A percentile compares a stretch with the other conserved stretches of the same genome.
These are phyloP conservation scores for Citrus glauca DNA, from an alignment of 345 rosid genomes.

Conservation along the genomic window DNA sequence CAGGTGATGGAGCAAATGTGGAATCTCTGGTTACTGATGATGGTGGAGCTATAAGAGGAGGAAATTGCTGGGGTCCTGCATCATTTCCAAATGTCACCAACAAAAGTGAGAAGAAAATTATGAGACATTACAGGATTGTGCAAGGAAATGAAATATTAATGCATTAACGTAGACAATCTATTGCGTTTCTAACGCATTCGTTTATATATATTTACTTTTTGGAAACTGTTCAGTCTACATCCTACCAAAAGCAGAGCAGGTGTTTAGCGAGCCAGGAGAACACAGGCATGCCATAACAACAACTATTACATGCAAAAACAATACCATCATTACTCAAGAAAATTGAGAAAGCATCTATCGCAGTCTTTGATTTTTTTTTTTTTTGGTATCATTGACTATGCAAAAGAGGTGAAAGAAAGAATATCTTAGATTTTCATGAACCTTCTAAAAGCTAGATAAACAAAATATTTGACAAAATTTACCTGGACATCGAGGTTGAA, in stretches of 20 bases:
- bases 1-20: constrained; percentile 58
- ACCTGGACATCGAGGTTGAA: constrained; percentile 95
- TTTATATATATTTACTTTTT: not conserved
- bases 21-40: constrained; percentile 48
- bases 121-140: not conserved
- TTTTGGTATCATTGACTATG: not conserved
- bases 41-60: constrained; percentile 78
- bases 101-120: not conserved
- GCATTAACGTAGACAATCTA: not conserved
- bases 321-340: not conserved
- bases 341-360: not conserved
- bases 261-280: not conserved
- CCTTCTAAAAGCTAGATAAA: not conserved
- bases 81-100: constrained; percentile 12
- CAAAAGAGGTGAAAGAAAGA: not conserved
- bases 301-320: not conserved
- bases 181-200: not conserved
- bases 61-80: constrained; percentile 74
- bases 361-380: not conserved
- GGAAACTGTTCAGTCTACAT: not conserved
- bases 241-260: not conserved
- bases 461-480: constrained; percentile 11
- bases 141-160: not conserved
- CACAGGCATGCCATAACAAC: not conserved
- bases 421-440: not conserved